A percentile compares a stretch with the other conserved stretches of the same genome.
These are phyloP conservation scores for Rehmannia glutinosa DNA, from an alignment of 257 asterid species.

Conservation along the genomic window DNA sequence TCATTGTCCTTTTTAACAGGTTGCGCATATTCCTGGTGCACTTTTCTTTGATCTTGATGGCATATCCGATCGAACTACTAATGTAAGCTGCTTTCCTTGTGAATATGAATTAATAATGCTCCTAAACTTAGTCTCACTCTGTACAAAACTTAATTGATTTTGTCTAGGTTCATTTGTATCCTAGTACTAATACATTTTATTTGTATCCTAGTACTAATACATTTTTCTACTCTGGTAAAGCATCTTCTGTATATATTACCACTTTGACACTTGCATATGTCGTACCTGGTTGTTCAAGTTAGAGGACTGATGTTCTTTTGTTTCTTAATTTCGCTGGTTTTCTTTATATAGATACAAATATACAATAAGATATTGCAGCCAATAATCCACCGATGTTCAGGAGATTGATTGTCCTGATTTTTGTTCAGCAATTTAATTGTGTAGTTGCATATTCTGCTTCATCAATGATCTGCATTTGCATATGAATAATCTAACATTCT, in stretches of 20 bases:
- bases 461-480: neutral
- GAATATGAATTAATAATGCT: neutral
- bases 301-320: neutral
- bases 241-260: neutral
- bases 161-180: neutral
- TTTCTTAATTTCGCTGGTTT: neutral
- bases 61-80: conserved; percentile 54
- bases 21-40: conserved; percentile 84
- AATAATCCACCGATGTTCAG: neutral
- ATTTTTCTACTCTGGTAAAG: neutral
- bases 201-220: neutral
- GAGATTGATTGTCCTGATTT: neutral
- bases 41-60: conserved; percentile 81
- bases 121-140: too few species aligned
- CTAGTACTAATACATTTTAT: too few species aligned
- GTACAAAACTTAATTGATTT: neutral
- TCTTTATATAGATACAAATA: too few species aligned
- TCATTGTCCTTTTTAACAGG: conserved; percentile 33
- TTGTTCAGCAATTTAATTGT: neutral
- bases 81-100: conserved; percentile 39
- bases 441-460: neutral
- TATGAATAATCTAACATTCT: neutral
- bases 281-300: neutral
- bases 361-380: too few species aligned
- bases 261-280: neutral